Base-by-base conservation (phyloP, 495 filamentous ascomycete species). In the Aspergillus sclerotioniger region DNA sequence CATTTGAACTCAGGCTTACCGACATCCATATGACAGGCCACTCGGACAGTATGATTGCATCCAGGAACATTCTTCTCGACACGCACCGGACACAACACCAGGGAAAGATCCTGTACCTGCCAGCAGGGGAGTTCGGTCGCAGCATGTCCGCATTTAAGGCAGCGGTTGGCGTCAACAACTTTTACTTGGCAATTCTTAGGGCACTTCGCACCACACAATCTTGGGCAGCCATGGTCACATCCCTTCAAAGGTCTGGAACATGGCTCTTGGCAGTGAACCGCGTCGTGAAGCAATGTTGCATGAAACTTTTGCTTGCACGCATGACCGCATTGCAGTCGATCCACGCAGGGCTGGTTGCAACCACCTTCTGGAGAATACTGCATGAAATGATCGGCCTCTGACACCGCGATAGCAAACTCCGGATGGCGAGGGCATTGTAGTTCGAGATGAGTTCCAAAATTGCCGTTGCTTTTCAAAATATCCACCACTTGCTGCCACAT, bases 401-500 rank as follows among this genome's bases (percentile, higher is more conserved):
- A 78, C 12, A 87, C 82, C 4, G 65, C 37, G 31, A 92, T 84
- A 0, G 70, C 60, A 5, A 71, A 82, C 1, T 86, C 73, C 13
- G 80, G 83, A 66, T 95, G 90, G 0, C 88, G 80, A 3, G 87
- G 80, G 68, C 90, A 95, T 48, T 74, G 71, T 0, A 93, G 74
- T 10, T 80, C 76, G 17, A 93, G 62, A 9, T 33, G 62, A 9
- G 64, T 58, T 0, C 88, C 87, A 15, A 90, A 67, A 35, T 82
- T 83, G 3, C 71, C 74, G 0, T 70, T 69, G 0, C 62, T 59
- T 31, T 70, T 60, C 3, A 93, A 58, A 13, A 88, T 83, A 0
- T 68, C 58, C 21, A 89, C 64, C 7, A 94, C 82, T 3, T 88
- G 54, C 2, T 64, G 71, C 90, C 90, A 96, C 88, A 94, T 92